Percentiles rank a stretch among this genome's conserved stretches.
Evolutionary conservation across 495 filamentous ascomycete genomes (phyloP).

Genomic region (Chaetomium cochliodes): DNA sequence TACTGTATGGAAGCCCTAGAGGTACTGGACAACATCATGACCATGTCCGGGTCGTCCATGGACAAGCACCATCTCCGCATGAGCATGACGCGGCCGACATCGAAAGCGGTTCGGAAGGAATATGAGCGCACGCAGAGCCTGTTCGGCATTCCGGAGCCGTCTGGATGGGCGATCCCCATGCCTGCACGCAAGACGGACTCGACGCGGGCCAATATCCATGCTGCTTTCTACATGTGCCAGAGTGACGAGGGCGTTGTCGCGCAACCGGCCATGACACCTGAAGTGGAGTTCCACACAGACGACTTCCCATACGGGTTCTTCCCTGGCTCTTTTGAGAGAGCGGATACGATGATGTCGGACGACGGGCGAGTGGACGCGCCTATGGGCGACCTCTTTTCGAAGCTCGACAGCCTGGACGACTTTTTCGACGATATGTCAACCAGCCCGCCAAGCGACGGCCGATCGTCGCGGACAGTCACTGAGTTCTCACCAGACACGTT

Average conservation of each 20-base stretch:
- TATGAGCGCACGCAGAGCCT: slow-evolving; percentile 91
- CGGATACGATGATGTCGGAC: slow-evolving; percentile 90
- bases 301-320: slow-evolving; percentile 84
- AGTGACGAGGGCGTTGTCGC: slow-evolving; percentile 51
- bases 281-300: slow-evolving; percentile 88
- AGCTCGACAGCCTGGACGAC: slow-evolving; percentile 89
- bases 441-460: slow-evolving; percentile 54
- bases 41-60: slow-evolving; percentile 87
- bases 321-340: slow-evolving; percentile 56
- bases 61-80: slow-evolving; percentile 92
- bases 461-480: slow-evolving; percentile 62
- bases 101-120: slow-evolving; percentile 82
- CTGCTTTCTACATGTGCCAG: slow-evolving; percentile 88
- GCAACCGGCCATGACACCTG: slow-evolving; percentile 71
- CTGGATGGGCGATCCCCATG: slow-evolving; percentile 93
- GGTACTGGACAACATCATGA: slow-evolving; percentile 91
- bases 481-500: slow-evolving; percentile 59
- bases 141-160: slow-evolving; percentile 94
- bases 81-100: slow-evolving; percentile 86
- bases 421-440: slow-evolving; percentile 73
- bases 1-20: slow-evolving; percentile 88
- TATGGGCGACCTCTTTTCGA: slow-evolving; percentile 82
- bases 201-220: slow-evolving; percentile 90
- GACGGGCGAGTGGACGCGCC: slow-evolving; percentile 67
- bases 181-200: slow-evolving; percentile 81